Evolutionary conservation across 805 yeast genomes (phyloP), one percentile per base, ranked within the genome.

Genomic region (Metschnikowia chrysomelidarum): DNA sequence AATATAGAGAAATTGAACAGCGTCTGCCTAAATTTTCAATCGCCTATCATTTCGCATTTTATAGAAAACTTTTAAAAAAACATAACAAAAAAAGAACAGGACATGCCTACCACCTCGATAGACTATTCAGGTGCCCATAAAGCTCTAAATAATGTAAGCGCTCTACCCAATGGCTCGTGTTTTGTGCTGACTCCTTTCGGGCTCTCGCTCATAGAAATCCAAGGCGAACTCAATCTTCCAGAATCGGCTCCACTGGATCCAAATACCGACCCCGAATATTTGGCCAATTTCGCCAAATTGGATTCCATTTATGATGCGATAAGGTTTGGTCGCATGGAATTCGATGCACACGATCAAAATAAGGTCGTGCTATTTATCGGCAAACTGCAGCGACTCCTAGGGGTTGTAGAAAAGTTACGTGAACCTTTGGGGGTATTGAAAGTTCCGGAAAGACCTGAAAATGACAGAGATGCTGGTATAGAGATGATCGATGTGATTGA

Each of bases 331-430:
- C 61, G 47, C 17, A 45, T 80, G 28, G 71, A 69, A 30, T 48
- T 76, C 11, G 75, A 73, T 18, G 64, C 59, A 1, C 53, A 54
- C 3, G 67, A 64, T 39, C 47, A 47, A 4, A 34, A 46, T 0
- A 69, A 67, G 27, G 86, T 79, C 0, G 76, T 81, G 0, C 53
- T 85, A 32, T 78, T 64, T 41, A 70, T 85, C 7, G 86, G 89
- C 2, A 78, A 73, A 17, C 76, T 85, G 4, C 94, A 85, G 53
- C 63, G 91, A 42, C 57, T 85, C 17, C 44, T 82, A 15, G 94
- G 94, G 0, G 60, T 64, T 2, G 51, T 84, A 2, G 79, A 74
- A 24, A 66, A 73, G 13, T 51, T 85, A 9, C 79, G 75, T 8
- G 73, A 78, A 0, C 93, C 94, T 0, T 50, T 84, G 29, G 93